A percentile compares a stretch with the other conserved stretches of the same genome.
Conservation (phyloP, 139 green algal genomes). For the Mychonastes homosphaera region DNA sequence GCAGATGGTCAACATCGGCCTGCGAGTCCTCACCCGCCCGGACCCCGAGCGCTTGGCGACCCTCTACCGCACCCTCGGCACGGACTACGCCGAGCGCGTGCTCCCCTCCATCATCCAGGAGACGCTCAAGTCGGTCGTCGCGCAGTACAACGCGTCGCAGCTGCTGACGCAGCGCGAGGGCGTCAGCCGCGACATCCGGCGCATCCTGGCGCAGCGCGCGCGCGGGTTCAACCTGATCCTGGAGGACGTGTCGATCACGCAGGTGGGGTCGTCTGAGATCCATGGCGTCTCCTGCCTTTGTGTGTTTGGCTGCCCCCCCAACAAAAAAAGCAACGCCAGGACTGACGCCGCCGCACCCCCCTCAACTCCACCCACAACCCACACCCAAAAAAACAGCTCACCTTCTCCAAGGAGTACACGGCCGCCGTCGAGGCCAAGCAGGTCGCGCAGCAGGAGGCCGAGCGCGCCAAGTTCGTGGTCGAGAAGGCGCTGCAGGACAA, state of each 20-base stretch:
- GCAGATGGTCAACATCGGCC: slow-evolving; percentile 91
- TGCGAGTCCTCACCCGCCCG: slow-evolving; percentile 92
- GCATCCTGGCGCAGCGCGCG: slow-evolving; percentile 82
- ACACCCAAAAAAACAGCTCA: too few species aligned
- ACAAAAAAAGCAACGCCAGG: too few species aligned
- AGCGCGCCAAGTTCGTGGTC: slow-evolving; percentile 94
- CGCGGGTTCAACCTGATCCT: slow-evolving; percentile 91
- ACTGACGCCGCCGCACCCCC: too few species aligned
- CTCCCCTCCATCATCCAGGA: slow-evolving; percentile 97
- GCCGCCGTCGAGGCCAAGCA: slow-evolving; percentile 94
- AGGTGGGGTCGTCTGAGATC: too few species aligned
- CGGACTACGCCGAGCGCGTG: slow-evolving; percentile 89
- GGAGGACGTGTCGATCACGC: slow-evolving; percentile 98
- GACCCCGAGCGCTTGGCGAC: slow-evolving; percentile 71
- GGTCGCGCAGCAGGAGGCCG: slow-evolving; percentile 95
- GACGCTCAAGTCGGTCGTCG: slow-evolving; percentile 94
- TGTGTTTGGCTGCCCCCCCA: too few species aligned
- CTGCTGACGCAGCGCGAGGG: slow-evolving; percentile 94
- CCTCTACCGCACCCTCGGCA: slow-evolving; percentile 89
- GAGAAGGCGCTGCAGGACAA: slow-evolving; percentile 97
- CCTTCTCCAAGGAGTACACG: slow-evolving; percentile 94
- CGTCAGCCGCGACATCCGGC: slow-evolving; percentile 83
- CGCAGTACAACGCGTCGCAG: slow-evolving; percentile 97
- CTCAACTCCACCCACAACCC: too few species aligned
- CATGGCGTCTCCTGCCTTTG: too few species aligned